A percentile compares a stretch with the other conserved stretches of the same genome.
Evolutionary conservation across 257 asterid species (phyloP).

Genomic region (Galeopsis tetrahit): DNA sequence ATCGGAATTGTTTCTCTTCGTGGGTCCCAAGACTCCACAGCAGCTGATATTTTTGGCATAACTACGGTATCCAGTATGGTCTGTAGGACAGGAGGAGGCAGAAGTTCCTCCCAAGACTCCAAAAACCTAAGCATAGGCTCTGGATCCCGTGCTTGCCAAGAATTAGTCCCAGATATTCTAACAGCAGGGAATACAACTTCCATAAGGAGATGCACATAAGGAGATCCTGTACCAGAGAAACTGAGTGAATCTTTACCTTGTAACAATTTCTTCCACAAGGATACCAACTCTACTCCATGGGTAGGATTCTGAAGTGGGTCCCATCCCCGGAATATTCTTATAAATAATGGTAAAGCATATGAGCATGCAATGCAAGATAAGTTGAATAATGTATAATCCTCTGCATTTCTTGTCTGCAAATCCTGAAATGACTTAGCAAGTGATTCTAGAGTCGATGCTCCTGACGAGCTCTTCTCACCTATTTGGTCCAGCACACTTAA

Average conservation of each 20-base stretch:
- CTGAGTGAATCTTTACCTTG: constrained; percentile 54
- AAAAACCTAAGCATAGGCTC: constrained; percentile 87
- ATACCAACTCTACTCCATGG: constrained; percentile 69
- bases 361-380: constrained; percentile 85
- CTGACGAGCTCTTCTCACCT: constrained; percentile 61
- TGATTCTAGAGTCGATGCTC: constrained; percentile 68
- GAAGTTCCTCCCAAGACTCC: constrained; percentile 83
- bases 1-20: constrained; percentile 82
- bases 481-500: constrained; percentile 54
- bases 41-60: constrained; percentile 75
- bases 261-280: constrained; percentile 72
- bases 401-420: constrained; percentile 58
- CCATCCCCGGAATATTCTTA: constrained; percentile 91
- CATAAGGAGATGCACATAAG: constrained; percentile 80
- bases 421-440: constrained; percentile 68
- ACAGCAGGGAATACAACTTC: constrained; percentile 94
- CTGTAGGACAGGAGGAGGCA: constrained; percentile 70
- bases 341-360: constrained; percentile 79
- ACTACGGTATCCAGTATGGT: constrained; percentile 62
- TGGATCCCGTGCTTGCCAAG: constrained; percentile 91
- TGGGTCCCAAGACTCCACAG: constrained; percentile 94
- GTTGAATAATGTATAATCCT: constrained; percentile 74
- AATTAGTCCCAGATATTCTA: constrained; percentile 88
- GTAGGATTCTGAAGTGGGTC: constrained; percentile 90
- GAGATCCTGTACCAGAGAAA: constrained; percentile 59